These are phyloP conservation scores for Xylariaceae sp. DNA, from an alignment of 2,329 filamentous ascomycete genomes.

Conservation along the genomic window DNA sequence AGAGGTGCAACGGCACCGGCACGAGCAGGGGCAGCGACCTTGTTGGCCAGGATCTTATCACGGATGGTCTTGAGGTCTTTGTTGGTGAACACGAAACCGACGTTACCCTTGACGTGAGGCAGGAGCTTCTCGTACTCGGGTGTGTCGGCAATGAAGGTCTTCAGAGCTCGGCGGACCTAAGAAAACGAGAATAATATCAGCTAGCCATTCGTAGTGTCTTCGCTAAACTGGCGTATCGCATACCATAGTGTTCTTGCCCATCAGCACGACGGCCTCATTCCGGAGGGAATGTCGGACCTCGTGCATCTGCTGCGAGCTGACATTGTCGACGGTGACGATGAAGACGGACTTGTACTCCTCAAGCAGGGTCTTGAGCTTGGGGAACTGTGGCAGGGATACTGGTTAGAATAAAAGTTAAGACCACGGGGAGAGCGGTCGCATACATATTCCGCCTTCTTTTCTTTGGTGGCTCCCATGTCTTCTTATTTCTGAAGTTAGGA, in stretches of 20 bases:
- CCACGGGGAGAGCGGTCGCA: slow-evolving; percentile 9
- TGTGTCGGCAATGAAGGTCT: slow-evolving; percentile 87
- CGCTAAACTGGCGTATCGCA: neutral
- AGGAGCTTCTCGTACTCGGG: slow-evolving; percentile 99
- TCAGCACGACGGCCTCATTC: slow-evolving; percentile 91
- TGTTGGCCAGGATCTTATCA: slow-evolving; percentile 94
- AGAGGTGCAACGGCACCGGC: slow-evolving; percentile 92
- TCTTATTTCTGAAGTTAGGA: slow-evolving; percentile 94
- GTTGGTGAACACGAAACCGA: slow-evolving; percentile 99
- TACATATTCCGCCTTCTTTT: slow-evolving; percentile 76
- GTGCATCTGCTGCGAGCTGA: slow-evolving; percentile 99
- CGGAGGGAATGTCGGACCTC: slow-evolving; percentile 95
- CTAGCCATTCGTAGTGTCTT: neutral
- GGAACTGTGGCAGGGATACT: slow-evolving; percentile 73
- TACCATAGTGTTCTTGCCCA: slow-evolving; percentile 99
- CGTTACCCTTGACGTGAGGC: slow-evolving; percentile 94
- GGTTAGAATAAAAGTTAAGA: slow-evolving; percentile 10
- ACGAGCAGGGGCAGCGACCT: slow-evolving; percentile 96
- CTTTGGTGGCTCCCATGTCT: slow-evolving; percentile 98
- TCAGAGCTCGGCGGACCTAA: slow-evolving; percentile 93
- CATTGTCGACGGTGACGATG: slow-evolving; percentile 98
- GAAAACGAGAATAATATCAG: slow-evolving; percentile 6
- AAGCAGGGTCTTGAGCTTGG: slow-evolving; percentile 97
- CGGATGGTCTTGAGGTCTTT: slow-evolving; percentile 88
- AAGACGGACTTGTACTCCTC: slow-evolving; percentile 98